These are phyloP conservation scores for Dactylonectria macrodidyma DNA, from an alignment of 2,329 filamentous ascomycete genomes.

Conservation along the genomic window DNA sequence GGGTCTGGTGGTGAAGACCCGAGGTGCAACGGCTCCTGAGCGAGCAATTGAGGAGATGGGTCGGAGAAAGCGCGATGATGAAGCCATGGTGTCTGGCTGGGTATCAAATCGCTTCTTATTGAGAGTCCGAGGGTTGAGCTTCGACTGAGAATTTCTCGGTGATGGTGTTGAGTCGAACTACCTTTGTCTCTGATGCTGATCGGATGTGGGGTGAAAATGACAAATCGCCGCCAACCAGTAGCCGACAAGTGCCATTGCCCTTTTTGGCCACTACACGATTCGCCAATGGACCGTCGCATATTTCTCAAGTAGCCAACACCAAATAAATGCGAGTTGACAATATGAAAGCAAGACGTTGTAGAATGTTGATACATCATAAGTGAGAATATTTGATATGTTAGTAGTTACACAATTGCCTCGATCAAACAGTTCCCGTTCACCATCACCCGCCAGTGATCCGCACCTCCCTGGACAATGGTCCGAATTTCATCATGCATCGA, in stretches of 20 bases:
- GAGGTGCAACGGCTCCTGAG: slow-evolving; percentile 27
- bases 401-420: too few species aligned
- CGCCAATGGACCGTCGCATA: background rate
- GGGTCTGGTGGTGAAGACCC: slow-evolving; percentile 35
- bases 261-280: background rate
- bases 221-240: slow-evolving; percentile 10
- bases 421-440: too few species aligned
- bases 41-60: slow-evolving; percentile 41
- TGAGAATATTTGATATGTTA: too few species aligned
- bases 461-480: background rate
- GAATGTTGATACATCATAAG: too few species aligned
- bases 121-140: background rate
- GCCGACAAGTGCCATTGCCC: background rate
- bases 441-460: background rate
- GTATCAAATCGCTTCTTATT: background rate
- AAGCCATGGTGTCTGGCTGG: slow-evolving; percentile 35
- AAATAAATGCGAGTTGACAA: too few species aligned
- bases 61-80: slow-evolving; percentile 36
- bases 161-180: slow-evolving; percentile 8
- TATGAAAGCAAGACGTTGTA: too few species aligned
- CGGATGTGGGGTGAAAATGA: background rate
- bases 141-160: background rate
- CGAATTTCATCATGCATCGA: background rate
- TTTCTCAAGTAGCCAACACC: too few species aligned
- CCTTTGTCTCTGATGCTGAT: background rate